phyloP scores from a whole-genome alignment of 768 basidiomycete species.

The Tephrocybe sp. region DNA sequence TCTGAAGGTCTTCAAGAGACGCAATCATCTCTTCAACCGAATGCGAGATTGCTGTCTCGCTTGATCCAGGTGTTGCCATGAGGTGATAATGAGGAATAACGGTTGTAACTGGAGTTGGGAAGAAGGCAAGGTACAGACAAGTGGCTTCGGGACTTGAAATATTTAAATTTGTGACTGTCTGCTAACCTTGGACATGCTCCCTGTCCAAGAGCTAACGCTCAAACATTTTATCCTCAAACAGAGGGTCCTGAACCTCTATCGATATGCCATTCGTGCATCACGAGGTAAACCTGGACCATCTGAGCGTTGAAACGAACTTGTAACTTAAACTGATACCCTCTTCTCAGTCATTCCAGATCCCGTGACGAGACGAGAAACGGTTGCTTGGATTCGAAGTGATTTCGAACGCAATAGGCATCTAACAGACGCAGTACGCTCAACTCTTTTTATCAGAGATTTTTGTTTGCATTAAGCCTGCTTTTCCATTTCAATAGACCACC shows the following conservation, averaged over 20 bases:
- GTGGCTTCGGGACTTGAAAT: constrained; percentile 37
- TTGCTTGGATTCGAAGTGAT: constrained; percentile 71
- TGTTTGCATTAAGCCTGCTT: neutral
- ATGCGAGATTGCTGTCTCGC: constrained; percentile 5
- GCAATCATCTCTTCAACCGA: constrained; percentile 26
- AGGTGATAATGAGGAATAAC: constrained; percentile 8
- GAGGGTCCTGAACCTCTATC: constrained; percentile 59
- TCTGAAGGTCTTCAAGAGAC: constrained; percentile 28
- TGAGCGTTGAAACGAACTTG: constrained; percentile 6
- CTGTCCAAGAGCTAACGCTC: constrained; percentile 40
- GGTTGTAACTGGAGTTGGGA: constrained; percentile 6
- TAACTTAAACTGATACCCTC: constrained; percentile 1
- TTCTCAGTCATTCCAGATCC: constrained; percentile 60
- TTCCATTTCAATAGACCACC: constrained; percentile 44
- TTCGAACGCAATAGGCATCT: constrained; percentile 62
- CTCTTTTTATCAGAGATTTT: neutral
- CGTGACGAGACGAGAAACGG: constrained; percentile 58
- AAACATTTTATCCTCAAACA: constrained; percentile 75
- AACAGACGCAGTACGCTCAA: constrained; percentile 48
- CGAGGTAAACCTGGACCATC: constrained; percentile 41
- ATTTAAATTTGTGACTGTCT: constrained; percentile 8
- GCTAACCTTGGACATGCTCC: constrained; percentile 17
- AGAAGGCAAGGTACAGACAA: constrained; percentile 12
- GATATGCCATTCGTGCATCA: constrained; percentile 65
- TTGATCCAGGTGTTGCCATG: constrained; percentile 15